Evolutionary conservation across 257 asterid species (phyloP), one percentile per base, ranked within the genome.

Genomic region (Lavandula angustifolia): DNA sequence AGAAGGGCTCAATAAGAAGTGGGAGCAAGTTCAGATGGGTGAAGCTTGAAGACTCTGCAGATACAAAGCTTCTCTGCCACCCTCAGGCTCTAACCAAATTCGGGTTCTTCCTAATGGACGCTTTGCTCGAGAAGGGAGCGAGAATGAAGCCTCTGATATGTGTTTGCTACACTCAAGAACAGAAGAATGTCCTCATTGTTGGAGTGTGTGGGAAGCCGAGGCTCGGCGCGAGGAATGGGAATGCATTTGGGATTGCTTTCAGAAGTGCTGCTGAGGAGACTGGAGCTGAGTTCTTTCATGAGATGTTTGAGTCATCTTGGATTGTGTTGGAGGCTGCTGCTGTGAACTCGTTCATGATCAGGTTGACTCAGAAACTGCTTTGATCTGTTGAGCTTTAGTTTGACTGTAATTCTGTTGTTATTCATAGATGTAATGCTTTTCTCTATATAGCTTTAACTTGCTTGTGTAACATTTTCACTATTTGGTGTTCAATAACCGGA

Each of bases 21-120:
- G 99, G 98, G 54, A 86, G 98, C 43, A 94, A 88, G 76, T 94
- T 90, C 72, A 75, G 99, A 57, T 90, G 99, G 99, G 97, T 94
- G 67, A 90, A 90, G 68, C 95, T 94, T 5, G 95, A 94, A 54
- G 95, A 94, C 69, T 80, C 95, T 2, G 83, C 88, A 2, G 99
- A 94, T 75, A 74, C 85, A 29, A 84, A 81, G 76, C 83, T 94
- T 53, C 59, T 94, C 64, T 88, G 95, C 47, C 78, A 85, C 61
- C 99, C 99, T 71, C 96, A 90, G 75, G 96, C 98, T 50, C 79
- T 94, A 71, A 94, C 99, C 7, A 94, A 90, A 78, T 86, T 90
- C 5, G 96, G 99, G 16, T 87, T 75, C 31, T 94, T 94, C 70
- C 72, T 94, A 55, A 84, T 88, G 98, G 99, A 94, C 13, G 99